Conservation (phyloP, 2,329 filamentous ascomycete species). For the Keithomyces neogunnii region DNA sequence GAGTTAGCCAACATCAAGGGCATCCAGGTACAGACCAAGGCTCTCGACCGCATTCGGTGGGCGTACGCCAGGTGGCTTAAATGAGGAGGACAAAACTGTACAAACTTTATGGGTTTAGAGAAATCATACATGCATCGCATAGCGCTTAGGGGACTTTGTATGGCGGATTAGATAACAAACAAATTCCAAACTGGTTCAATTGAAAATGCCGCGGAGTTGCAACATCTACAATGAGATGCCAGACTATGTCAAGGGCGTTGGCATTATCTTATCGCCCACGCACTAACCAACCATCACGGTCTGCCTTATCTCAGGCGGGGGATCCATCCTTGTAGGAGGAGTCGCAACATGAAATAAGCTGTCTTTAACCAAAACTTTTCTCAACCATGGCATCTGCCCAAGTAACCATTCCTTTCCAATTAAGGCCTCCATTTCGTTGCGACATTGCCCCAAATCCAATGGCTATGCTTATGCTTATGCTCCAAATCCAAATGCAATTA, state of each 20-base stretch:
- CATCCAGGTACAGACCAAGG: constrained; percentile 67
- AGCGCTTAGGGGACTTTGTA: background rate
- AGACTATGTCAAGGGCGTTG: background rate
- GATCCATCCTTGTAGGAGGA: too few relatives aligned
- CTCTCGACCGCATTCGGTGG: constrained; percentile 81
- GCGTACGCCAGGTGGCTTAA: constrained; percentile 72
- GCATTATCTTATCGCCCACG: background rate
- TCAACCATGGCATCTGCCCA: too few relatives aligned
- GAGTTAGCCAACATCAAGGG: constrained; percentile 80
- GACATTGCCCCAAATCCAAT: too few relatives aligned
- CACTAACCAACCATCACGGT: background rate
- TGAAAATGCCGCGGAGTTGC: background rate
- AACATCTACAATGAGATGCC: background rate
- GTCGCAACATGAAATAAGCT: too few relatives aligned
- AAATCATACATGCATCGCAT: background rate
- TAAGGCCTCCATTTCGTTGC: too few relatives aligned
- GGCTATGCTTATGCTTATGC: background rate
- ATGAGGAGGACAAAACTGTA: constrained; percentile 11
- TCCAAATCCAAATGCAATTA: background rate
- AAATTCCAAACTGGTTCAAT: background rate
- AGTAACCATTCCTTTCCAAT: too few relatives aligned
- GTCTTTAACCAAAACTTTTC: too few relatives aligned
- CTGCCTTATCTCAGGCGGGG: background rate
- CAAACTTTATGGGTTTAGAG: background rate
- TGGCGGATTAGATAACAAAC: background rate